These are phyloP conservation scores for Colletotrichum sp. DNA, from an alignment of 2,329 filamentous ascomycete genomes.

Conservation along the genomic window DNA sequence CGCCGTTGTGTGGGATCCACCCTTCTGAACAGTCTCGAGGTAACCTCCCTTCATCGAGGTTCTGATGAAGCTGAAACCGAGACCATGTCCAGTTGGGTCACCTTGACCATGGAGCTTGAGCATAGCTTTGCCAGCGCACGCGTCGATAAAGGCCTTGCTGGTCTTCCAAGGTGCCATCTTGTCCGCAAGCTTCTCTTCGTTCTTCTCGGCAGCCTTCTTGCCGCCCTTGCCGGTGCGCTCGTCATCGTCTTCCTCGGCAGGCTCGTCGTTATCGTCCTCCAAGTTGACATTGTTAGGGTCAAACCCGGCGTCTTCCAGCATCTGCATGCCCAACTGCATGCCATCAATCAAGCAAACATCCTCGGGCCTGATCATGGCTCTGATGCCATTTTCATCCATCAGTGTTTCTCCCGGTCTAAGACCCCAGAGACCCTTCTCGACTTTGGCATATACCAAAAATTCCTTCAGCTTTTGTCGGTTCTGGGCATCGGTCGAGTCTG, in stretches of 20 bases:
- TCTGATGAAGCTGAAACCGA: slow-evolving; percentile 96
- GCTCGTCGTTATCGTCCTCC: slow-evolving; percentile 70
- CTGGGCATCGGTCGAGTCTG: slow-evolving; percentile 91
- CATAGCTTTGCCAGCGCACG: slow-evolving; percentile 95
- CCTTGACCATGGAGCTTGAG: slow-evolving; percentile 92
- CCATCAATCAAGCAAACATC: slow-evolving; percentile 94
- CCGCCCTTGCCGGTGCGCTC: slow-evolving; percentile 42
- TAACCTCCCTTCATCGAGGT: slow-evolving; percentile 99
- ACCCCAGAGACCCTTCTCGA: slow-evolving; percentile 83
- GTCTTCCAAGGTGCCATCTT: slow-evolving; percentile 96
- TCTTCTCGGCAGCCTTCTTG: slow-evolving; percentile 55
- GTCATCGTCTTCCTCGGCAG: slow-evolving; percentile 52
- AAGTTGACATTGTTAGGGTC: slow-evolving; percentile 66
- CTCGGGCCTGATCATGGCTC: slow-evolving; percentile 91
- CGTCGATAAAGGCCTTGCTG: slow-evolving; percentile 94
- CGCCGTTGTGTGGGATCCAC: slow-evolving; percentile 66
- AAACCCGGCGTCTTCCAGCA: slow-evolving; percentile 90
- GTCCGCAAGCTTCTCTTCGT: slow-evolving; percentile 78
- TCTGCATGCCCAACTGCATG: slow-evolving; percentile 94
- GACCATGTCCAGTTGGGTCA: slow-evolving; percentile 90
- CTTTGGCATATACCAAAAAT: slow-evolving; percentile 90
- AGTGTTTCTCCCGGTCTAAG: slow-evolving; percentile 75
- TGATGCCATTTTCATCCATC: slow-evolving; percentile 81
- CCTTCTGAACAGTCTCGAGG: slow-evolving; percentile 74
- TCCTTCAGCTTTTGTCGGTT: slow-evolving; percentile 97